Evolutionary conservation across 2,329 filamentous ascomycete species (phyloP).

Genomic region (Fusarium sp.): DNA sequence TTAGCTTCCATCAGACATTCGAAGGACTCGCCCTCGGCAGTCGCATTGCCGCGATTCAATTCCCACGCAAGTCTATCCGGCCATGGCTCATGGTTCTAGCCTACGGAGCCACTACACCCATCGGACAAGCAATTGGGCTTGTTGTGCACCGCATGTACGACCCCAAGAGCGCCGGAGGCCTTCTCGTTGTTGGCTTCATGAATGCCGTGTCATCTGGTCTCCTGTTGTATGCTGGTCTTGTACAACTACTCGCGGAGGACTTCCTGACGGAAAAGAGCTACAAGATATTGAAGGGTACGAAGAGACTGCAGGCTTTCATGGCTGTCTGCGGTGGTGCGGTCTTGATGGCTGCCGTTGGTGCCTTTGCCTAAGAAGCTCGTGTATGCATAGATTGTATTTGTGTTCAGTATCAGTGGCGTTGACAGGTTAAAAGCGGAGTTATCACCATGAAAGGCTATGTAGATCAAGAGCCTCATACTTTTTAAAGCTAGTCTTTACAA

Average conservation of each 20-base stretch:
- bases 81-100: conserved; percentile 87
- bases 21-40: conserved; percentile 88
- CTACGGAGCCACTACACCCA: conserved; percentile 80
- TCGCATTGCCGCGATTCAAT: conserved; percentile 85
- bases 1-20: conserved; percentile 88
- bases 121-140: conserved; percentile 86
- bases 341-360: conserved; percentile 78
- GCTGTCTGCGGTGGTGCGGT: conserved; percentile 72
- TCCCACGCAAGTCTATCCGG: conserved; percentile 76
- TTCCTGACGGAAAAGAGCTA: conserved; percentile 83
- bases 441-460: neutral
- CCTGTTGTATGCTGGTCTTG: conserved; percentile 83
- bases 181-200: conserved; percentile 87
- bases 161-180: conserved; percentile 77
- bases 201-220: conserved; percentile 87
- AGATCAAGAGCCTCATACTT: neutral
- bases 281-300: conserved; percentile 70
- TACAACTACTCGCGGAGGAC: conserved; percentile 87
- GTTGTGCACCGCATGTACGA: conserved; percentile 83
- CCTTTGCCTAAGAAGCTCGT: conserved; percentile 68
- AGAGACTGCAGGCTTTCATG: conserved; percentile 70
- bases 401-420: conserved; percentile 26
- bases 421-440: conserved; percentile 5
- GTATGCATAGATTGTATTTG: conserved; percentile 34
- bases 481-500: neutral